phyloP scores from a whole-genome alignment of 768 basidiomycete genomes.

The Hygrophorus pudorinus region DNA sequence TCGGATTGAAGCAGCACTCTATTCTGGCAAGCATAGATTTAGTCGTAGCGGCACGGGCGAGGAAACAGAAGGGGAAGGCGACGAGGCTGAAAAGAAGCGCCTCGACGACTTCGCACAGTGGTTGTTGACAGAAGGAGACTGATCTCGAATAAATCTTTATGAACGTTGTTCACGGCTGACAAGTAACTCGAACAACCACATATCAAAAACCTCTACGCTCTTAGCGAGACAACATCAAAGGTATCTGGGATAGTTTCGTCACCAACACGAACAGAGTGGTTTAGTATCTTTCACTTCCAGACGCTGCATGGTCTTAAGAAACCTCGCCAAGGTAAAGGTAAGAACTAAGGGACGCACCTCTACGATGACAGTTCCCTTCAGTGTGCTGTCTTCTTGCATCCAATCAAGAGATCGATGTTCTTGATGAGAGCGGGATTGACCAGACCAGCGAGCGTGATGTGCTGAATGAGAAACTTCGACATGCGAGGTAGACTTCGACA shows the following conservation, averaged over 20 bases:
- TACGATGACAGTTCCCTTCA: slow-evolving; percentile 53
- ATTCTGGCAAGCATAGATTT: slow-evolving; percentile 74
- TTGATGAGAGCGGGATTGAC: slow-evolving; percentile 15
- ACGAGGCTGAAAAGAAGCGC: slow-evolving; percentile 72
- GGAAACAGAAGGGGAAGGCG: slow-evolving; percentile 52
- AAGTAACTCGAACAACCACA: no score
- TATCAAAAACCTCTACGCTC: no score
- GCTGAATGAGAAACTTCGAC: slow-evolving; percentile 41
- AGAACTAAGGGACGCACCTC: slow-evolving; percentile 41
- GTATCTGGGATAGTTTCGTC: not conserved
- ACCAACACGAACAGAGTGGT: slow-evolving; percentile 7
- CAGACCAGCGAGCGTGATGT: slow-evolving; percentile 19
- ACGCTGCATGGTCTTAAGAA: slow-evolving; percentile 3
- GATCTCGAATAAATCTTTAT: not conserved
- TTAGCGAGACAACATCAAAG: no score
- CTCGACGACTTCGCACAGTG: slow-evolving; percentile 84
- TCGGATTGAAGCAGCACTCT: slow-evolving; percentile 72
- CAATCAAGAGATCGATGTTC: slow-evolving; percentile 32
- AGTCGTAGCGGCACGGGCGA: slow-evolving; percentile 62
- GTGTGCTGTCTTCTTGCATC: slow-evolving; percentile 27
- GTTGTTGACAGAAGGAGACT: slow-evolving; percentile 78
- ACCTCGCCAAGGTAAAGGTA: not conserved
- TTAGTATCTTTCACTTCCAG: slow-evolving; percentile 3
- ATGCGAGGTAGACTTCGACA: slow-evolving; percentile 73
- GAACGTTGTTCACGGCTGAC: no score